Evolutionary conservation across 2,329 filamentous ascomycete species (phyloP).

Genomic region (Colletotrichum sp.): DNA sequence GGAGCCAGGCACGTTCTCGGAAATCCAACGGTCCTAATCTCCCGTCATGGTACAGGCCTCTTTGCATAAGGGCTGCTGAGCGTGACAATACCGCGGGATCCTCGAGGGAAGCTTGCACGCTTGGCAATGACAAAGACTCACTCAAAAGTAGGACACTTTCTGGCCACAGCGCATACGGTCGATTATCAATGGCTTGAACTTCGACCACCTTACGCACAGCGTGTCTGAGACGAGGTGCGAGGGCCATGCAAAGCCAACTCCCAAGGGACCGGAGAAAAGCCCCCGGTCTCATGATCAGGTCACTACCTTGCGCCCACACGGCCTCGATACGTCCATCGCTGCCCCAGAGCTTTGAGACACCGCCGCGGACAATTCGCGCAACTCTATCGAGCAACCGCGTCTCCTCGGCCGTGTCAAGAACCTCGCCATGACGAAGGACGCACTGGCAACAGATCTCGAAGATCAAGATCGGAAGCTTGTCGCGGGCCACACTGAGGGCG

Average conservation of each 20-base stretch:
- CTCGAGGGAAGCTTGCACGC: not conserved
- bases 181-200: fast-evolving
- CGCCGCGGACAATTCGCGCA: not conserved
- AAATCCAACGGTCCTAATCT: not conserved
- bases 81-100: not conserved
- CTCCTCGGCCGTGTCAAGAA: not conserved
- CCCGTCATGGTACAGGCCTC: not conserved
- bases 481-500: not conserved
- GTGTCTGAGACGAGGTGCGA: not conserved
- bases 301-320: not conserved
- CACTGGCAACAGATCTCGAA: not conserved
- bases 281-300: not conserved
- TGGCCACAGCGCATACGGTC: not conserved
- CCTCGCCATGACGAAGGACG: not conserved
- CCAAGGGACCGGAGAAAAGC: not conserved
- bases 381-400: not conserved
- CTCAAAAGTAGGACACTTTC: fast-evolving
- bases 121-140: not conserved
- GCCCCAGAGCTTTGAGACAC: not conserved
- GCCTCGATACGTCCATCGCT: not conserved
- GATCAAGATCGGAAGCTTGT: not conserved
- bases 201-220: not conserved
- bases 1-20: not conserved
- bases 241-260: not conserved
- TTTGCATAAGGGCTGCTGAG: not conserved